Base-by-base conservation (phyloP, 164 flowering plant species). In the Amborella trichopoda region DNA sequence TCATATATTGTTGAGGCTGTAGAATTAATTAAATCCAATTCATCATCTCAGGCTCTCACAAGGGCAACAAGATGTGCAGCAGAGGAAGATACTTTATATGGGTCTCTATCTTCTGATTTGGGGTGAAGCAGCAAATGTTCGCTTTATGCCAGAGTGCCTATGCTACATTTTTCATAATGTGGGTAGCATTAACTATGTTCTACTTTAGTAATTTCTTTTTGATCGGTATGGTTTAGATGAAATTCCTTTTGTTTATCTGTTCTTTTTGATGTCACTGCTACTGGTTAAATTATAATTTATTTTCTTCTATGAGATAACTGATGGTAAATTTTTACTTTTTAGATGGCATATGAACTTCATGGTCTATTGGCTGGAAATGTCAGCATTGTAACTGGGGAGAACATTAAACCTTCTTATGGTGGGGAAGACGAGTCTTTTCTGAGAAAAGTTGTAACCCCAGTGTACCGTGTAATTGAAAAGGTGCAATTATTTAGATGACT, bases 281-380 rank as follows among this genome's bases (percentile, higher is more conserved):
- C n/a, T n/a, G n/a, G n/a, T n/a, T n/a, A n/a, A n/a, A n/a, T n/a
- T n/a, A n/a, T n/a, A n/a, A n/a, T n/a, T n/a, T n/a, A 13, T 20
- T 14, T 33, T 21, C 13, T 19, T 44, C 12, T 34, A 8, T 28
- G 12, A 21, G 30, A 14, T 34, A 24, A 5, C 26, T 34, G 38
- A 21, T 43, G 18, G 28, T 23, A 44, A 42, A 2, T 3, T 34
- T 8, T 6, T 3, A 20, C 49, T 44, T n/a, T n/a, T 56, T 68
- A 93, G 99, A 93, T 93, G 99, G 97, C 99, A 56, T 85, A 81
- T 70, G 99, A 93, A 65, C 93, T 93, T 40, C 93, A 93, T 66
- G 95, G 99, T 16, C 64, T 81, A 24, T 55, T 93, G 68, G 94
- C 94, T 72, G 97, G 97, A 65, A 85, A 83, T 76, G 95, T 93